Percentiles rank a stretch among this genome's conserved stretches.
These are phyloP conservation scores for Amphicarpaea edgeworthii DNA, from an alignment of 306 rosid species.

Conservation along the genomic window DNA sequence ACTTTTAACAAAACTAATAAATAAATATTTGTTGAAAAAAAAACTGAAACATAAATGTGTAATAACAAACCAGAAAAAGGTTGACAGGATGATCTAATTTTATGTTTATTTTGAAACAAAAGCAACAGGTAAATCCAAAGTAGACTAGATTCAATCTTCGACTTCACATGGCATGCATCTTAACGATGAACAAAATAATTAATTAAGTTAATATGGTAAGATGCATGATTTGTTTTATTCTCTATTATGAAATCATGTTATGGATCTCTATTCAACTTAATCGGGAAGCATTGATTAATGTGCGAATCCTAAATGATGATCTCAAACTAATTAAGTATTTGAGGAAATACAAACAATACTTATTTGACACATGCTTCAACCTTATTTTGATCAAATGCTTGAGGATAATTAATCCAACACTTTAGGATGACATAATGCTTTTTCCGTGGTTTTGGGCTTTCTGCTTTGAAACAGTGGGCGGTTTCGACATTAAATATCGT, in stretches of 20 bases:
- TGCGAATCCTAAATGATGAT: constrained; percentile 35
- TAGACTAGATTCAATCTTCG: constrained; percentile 40
- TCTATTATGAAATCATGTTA: constrained; percentile 13
- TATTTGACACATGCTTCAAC: constrained; percentile 34
- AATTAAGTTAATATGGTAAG: neutral
- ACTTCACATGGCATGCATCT: constrained; percentile 57
- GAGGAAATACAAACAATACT: neutral
- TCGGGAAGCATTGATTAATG: constrained; percentile 6
- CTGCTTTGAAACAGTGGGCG: constrained; percentile 59
- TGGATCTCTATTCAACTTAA: constrained; percentile 11
- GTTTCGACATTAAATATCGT: constrained; percentile 41
- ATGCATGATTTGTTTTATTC: constrained; percentile 13
- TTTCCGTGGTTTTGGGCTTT: constrained; percentile 53
- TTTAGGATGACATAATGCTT: constrained; percentile 30
- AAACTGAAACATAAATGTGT: neutral
- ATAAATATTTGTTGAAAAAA: too few species aligned
- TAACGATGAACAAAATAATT: constrained; percentile 35
- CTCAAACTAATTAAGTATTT: constrained; percentile 40
- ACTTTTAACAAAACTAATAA: too few species aligned
- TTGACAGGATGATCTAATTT: constrained; percentile 25
- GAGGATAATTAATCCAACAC: constrained; percentile 38
- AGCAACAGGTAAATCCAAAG: constrained; percentile 40
- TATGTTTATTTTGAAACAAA: constrained; percentile 26
- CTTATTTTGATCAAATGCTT: constrained; percentile 32
- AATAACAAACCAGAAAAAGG: constrained; percentile 8